These are phyloP conservation scores for Tuber melanosporum DNA, from an alignment of 495 filamentous ascomycete species.

Conservation along the genomic window DNA sequence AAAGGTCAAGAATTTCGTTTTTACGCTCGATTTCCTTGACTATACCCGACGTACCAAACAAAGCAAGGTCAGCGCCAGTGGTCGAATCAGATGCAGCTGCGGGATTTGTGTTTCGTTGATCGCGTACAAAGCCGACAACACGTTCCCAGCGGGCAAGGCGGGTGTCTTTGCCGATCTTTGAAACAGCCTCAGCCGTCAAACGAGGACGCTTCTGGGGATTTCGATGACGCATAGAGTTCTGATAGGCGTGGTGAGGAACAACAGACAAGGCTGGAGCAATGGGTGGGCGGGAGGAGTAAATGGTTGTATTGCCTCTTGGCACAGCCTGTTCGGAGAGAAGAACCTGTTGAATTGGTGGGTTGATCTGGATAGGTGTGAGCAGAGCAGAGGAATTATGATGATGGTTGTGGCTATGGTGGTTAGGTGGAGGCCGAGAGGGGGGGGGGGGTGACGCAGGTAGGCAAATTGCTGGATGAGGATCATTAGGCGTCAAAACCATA, in stretches of 20 bases:
- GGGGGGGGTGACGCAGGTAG: constrained; percentile 36
- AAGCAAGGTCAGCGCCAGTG: background rate
- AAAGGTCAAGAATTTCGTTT: constrained; percentile 28
- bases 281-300: constrained; percentile 38
- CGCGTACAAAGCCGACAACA: constrained; percentile 38
- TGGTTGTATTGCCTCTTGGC: constrained; percentile 36
- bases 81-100: constrained; percentile 11
- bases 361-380: constrained; percentile 31
- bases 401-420: constrained; percentile 22
- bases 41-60: constrained; percentile 13
- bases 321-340: constrained; percentile 26
- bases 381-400: constrained; percentile 35
- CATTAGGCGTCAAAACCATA: constrained; percentile 38
- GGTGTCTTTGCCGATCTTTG: constrained; percentile 38
- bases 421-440: constrained; percentile 24
- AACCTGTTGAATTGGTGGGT: constrained; percentile 32
- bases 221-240: constrained; percentile 24
- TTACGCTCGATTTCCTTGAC: constrained; percentile 36
- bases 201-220: constrained; percentile 28
- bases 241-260: constrained; percentile 10
- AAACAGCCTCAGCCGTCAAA: constrained; percentile 34
- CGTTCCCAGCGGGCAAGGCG: constrained; percentile 42
- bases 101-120: constrained; percentile 30
- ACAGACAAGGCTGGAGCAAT: constrained; percentile 1
- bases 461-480: constrained; percentile 36